Percentiles rank a stretch among this genome's conserved stretches.
Conservation (phyloP, 2,329 filamentous ascomycete genomes). For the Microcera coccophila region DNA sequence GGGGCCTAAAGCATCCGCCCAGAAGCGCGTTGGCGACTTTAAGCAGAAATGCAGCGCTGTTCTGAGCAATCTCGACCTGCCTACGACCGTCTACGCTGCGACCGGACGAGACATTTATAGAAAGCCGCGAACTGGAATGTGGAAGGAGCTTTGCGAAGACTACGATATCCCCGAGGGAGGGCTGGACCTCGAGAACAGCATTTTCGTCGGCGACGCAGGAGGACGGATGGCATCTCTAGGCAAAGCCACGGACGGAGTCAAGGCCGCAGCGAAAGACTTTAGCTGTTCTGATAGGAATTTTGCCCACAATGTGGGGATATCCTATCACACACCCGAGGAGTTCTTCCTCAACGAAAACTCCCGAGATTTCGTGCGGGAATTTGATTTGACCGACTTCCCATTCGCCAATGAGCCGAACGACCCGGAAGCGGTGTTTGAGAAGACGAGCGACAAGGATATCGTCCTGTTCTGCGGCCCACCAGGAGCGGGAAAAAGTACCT, state of each 20-base stretch:
- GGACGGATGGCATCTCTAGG: slow-evolving; percentile 47
- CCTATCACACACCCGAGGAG: slow-evolving; percentile 85
- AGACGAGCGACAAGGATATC: slow-evolving; percentile 65
- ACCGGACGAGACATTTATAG: slow-evolving; percentile 77
- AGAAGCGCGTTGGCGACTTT: slow-evolving; percentile 70
- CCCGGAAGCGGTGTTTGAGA: slow-evolving; percentile 47
- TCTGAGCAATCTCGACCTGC: slow-evolving; percentile 68
- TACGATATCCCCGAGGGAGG: slow-evolving; percentile 53
- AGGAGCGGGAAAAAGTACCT: slow-evolving; percentile 87
- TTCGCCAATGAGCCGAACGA: slow-evolving; percentile 24
- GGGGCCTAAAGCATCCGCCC: slow-evolving; percentile 52
- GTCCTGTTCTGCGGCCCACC: slow-evolving; percentile 86
- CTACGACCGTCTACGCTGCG: slow-evolving; percentile 79
- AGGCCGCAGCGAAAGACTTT: slow-evolving; percentile 50
- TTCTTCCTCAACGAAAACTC: slow-evolving; percentile 72
- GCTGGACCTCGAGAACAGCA: slow-evolving; percentile 66
- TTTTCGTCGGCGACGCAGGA: slow-evolving; percentile 88
- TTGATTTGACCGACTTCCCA: slow-evolving; percentile 63
- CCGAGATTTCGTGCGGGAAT: slow-evolving; percentile 62
- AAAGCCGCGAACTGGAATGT: slow-evolving; percentile 89
- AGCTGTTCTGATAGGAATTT: slow-evolving; percentile 72
- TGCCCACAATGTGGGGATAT: slow-evolving; percentile 76
- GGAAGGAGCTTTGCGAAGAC: slow-evolving; percentile 60
- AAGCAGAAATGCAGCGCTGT: slow-evolving; percentile 74
- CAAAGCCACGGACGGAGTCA: slow-evolving; percentile 19